Conservation (phyloP, 2,329 filamentous ascomycete species). For the Aschersonia sp. region DNA sequence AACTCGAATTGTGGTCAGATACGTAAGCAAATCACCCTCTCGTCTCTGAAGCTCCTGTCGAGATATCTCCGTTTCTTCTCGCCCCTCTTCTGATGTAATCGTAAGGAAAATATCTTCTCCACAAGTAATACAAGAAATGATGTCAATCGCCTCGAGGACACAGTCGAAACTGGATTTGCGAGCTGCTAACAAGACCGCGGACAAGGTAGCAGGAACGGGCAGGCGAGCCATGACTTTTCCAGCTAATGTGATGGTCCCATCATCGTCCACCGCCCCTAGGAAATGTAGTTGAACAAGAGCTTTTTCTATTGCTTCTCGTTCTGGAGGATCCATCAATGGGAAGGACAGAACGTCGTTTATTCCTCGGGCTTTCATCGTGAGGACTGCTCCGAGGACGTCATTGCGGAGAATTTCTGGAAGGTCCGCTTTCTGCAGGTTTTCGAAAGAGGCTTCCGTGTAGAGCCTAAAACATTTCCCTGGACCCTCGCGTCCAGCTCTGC, state of each 20-base stretch:
- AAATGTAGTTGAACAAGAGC: slow-evolving; percentile 68
- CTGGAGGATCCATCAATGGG: slow-evolving; percentile 71
- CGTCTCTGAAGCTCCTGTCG: slow-evolving; percentile 44
- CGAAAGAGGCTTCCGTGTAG: slow-evolving; percentile 69
- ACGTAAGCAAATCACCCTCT: slow-evolving; percentile 51
- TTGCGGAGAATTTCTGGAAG: slow-evolving; percentile 82
- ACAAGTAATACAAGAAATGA: slow-evolving; percentile 51
- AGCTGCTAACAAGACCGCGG: slow-evolving; percentile 70
- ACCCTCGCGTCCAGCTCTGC: slow-evolving; percentile 84
- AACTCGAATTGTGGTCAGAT: slow-evolving; percentile 46
- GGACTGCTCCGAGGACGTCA: slow-evolving; percentile 69
- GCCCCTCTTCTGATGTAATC: slow-evolving; percentile 39
- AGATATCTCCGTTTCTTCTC: slow-evolving; percentile 35
- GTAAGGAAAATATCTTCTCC: slow-evolving; percentile 50
- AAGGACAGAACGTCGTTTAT: slow-evolving; percentile 71
- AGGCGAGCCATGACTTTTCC: slow-evolving; percentile 70
- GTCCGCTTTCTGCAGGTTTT: slow-evolving; percentile 55
- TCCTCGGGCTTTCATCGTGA: slow-evolving; percentile 88
- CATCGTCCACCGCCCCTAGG: slow-evolving; percentile 59
- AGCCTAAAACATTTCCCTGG: slow-evolving; percentile 80
- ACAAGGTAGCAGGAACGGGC: slow-evolving; percentile 68
- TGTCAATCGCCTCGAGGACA: slow-evolving; percentile 70
- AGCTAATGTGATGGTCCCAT: slow-evolving; percentile 56
- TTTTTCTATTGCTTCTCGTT: slow-evolving; percentile 63
- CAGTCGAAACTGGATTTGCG: slow-evolving; percentile 56